Base-by-base conservation (phyloP, 192 early-diverging fungal species). In the Dimargaris cristalligena region DNA sequence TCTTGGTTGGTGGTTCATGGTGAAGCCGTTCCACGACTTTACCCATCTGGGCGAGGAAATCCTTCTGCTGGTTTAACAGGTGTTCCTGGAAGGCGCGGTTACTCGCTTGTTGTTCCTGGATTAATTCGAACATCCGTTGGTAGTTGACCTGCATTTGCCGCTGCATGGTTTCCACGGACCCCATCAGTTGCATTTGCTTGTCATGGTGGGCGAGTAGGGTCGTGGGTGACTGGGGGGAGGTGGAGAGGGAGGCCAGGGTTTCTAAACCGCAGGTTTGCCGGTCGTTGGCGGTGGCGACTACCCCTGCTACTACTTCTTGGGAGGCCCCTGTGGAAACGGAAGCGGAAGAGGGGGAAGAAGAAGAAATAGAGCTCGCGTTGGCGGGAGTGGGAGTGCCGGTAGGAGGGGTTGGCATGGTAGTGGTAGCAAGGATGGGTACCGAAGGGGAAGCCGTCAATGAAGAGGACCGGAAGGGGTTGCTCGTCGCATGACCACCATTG, bases 1-100 rank as follows among this genome's bases (percentile, higher is more conserved):
- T n/a, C n/a, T n/a, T n/a, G n/a, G n/a, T n/a, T n/a, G n/a, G n/a
- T n/a, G n/a, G n/a, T n/a, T n/a, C n/a, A n/a, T n/a, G n/a, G n/a
- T n/a, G n/a, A n/a, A n/a, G n/a, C n/a, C n/a, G n/a, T n/a, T n/a
- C n/a, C n/a, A n/a, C n/a, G n/a, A n/a, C n/a, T n/a, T n/a, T n/a
- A n/a, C n/a, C n/a, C 3, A 56, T 13, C 30, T 29, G 20, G 30
- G 16, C 23, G 2, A 56, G 8, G 32, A 56, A 56, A 16, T 56
- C 29, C 1, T 56, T 33, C 32, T 56, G 54, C 3, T 34, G 54
- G 9, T 33, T 28, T 20, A 18, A 34, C 31, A 56, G 26, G 54
- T 11, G 16, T 56, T 56, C 16, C 54, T 34, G 31, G 29, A 56
- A 56, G 16, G 54, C 54, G 13, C 34, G 20, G 54, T 56, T 56